Evolutionary conservation across 306 rosid species (phyloP), one percentile per base, ranked within the genome.

Genomic region (Albizia julibrissin): DNA sequence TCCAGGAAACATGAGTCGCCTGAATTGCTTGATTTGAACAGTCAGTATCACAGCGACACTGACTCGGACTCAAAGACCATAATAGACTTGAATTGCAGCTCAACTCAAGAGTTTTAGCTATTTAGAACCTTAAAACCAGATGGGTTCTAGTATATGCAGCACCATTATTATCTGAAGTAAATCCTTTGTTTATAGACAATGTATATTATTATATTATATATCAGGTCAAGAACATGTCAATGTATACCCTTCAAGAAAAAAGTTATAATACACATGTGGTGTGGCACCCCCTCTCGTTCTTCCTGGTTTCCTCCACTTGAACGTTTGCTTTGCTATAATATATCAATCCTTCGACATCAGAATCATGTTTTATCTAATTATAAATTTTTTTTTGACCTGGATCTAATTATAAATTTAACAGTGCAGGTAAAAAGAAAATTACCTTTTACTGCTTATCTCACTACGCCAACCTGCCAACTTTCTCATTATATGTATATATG

Each of bases 1-100:
- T 82, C 78, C 79, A 82, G 80, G 80, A 89, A 86, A 80, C 64
- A 69, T 3, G 87, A 85, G 83, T 70, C 67, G 37, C 65, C 81
- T 65, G 86, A 68, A 52, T 74, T 76, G 79, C 78, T 93, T 26
- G 98, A 95, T 83, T 87, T 95, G 92, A 94, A 94, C 80, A 83
- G 80, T 21, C 81, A 91, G 59, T 92, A 87, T 82, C 88, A 88
- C 79, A 84, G 79, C 84, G 97, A 88, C 85, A 83, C 80, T 72
- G 91, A 89, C 74, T 81, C 89, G 12, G 83, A 80, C 82, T 77
- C 91, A 74, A 88, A 87, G 84, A 40, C 10, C 69, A 83, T 93
- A 66, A 83, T 93, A 70, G 92, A 93, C 87, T 87, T 93, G 85
- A 91, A 93, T 77, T 78, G 87, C 84, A 86, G 80, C 64, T 62